These are phyloP conservation scores for Zychaea mexicana DNA, from an alignment of 371 early-diverging fungal species.

Conservation along the genomic window DNA sequence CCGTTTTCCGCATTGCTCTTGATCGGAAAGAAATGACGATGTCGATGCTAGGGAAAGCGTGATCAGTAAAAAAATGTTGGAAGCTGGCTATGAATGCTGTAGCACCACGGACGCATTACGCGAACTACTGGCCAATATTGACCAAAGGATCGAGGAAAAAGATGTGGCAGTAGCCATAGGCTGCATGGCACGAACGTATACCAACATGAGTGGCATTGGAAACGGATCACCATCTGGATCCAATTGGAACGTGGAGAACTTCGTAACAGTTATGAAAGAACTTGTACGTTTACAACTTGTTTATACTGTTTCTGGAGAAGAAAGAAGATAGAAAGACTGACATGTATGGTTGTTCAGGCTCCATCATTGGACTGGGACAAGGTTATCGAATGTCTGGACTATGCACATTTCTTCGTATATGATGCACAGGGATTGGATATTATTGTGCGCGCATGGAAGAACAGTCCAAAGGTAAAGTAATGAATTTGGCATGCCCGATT, in stretches of 20 bases:
- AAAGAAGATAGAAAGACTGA: background rate
- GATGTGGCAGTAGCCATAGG: constrained; percentile 74
- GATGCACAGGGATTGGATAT: constrained; percentile 70
- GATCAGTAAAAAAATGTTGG: constrained; percentile 56
- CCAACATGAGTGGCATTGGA: constrained; percentile 55
- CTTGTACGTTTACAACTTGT: constrained; percentile 39
- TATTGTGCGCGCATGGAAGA: constrained; percentile 66
- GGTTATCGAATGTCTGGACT: constrained; percentile 70
- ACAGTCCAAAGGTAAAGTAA: constrained; percentile 59
- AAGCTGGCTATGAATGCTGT: constrained; percentile 63
- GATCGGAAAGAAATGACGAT: constrained; percentile 12
- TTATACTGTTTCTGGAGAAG: background rate
- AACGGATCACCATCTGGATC: constrained; percentile 28
- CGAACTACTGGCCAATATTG: constrained; percentile 36
- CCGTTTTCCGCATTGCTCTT: too few relatives aligned
- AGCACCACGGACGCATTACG: constrained; percentile 46
- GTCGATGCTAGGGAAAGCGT: constrained; percentile 30
- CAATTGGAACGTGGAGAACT: constrained; percentile 73
- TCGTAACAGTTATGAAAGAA: constrained; percentile 58
- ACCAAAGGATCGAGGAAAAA: constrained; percentile 43
- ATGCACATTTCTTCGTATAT: constrained; percentile 65
- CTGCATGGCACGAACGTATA: constrained; percentile 71
- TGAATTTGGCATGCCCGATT: background rate
- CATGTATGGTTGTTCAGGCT: constrained; percentile 28
- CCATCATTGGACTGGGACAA: constrained; percentile 66